A percentile compares a stretch with the other conserved stretches of the same genome.
These are phyloP conservation scores for Scedosporium boydii DNA, from an alignment of 2,329 filamentous ascomycete genomes.

Conservation along the genomic window DNA sequence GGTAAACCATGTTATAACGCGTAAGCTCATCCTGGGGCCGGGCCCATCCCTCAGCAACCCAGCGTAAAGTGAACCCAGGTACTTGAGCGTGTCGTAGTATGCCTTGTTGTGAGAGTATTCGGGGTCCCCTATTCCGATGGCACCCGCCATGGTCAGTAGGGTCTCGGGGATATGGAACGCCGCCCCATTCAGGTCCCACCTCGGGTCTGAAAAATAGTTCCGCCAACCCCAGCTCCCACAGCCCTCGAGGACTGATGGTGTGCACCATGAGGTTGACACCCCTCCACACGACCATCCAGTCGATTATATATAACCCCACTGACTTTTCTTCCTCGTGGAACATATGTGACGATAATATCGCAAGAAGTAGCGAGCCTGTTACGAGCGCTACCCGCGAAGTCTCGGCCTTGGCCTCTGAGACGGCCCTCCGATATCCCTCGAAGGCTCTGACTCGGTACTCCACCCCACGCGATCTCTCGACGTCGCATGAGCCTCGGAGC, in stretches of 20 bases:
- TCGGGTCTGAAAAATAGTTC: conserved; percentile 38
- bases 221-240: conserved; percentile 32
- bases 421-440: conserved; percentile 39
- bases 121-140: conserved; percentile 29
- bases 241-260: conserved; percentile 19
- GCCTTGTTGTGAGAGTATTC: conserved; percentile 28
- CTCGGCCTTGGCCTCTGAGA: conserved; percentile 33
- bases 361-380: conserved; percentile 39
- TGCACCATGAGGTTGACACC: conserved; percentile 40
- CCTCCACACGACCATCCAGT: conserved; percentile 47
- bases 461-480: conserved; percentile 28
- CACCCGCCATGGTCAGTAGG: conserved; percentile 39
- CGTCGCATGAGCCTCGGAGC: conserved; percentile 22
- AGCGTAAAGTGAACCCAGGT: conserved; percentile 41
- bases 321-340: conserved; percentile 34
- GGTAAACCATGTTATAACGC: conserved; percentile 44
- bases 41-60: conserved; percentile 32
- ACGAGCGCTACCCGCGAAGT: conserved; percentile 39
- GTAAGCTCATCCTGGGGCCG: conserved; percentile 29
- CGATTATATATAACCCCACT: conserved; percentile 38
- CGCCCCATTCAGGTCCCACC: conserved; percentile 33
- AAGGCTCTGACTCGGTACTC: conserved; percentile 37
- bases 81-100: conserved; percentile 38
- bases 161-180: conserved; percentile 32
- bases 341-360: conserved; percentile 37